These are phyloP conservation scores for Bipolaris oryzae DNA, from an alignment of 2,329 filamentous ascomycete species.

Conservation along the genomic window DNA sequence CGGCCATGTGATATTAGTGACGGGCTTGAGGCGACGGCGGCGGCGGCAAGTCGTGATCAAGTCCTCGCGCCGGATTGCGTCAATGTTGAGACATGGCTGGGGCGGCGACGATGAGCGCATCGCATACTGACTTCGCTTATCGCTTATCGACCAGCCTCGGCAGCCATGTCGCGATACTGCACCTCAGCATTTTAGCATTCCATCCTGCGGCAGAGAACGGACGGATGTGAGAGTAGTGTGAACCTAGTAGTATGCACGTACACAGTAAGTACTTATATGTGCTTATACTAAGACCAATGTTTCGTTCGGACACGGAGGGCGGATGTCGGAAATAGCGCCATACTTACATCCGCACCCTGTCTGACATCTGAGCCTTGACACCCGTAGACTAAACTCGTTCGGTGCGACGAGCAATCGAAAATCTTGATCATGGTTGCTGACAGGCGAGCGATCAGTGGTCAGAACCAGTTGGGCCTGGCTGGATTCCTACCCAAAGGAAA, in stretches of 20 bases:
- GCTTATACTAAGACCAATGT: neutral
- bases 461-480: neutral
- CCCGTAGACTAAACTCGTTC: neutral
- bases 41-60: neutral
- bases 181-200: neutral
- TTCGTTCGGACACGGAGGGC: neutral
- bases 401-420: neutral
- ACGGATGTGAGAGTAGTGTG: too few species aligned
- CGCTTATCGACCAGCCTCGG: conserved; percentile 24
- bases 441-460: neutral
- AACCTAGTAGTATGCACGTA: too few species aligned
- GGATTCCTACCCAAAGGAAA: conserved; percentile 22
- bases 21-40: conserved; percentile 4
- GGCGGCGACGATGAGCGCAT: conserved; percentile 19
- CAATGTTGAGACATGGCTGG: conserved; percentile 13
- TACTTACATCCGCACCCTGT: neutral
- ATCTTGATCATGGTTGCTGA: neutral
- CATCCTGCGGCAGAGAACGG: neutral
- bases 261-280: neutral
- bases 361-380: neutral
- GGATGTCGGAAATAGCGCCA: neutral
- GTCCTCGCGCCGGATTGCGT: conserved; percentile 20
- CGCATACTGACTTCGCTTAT: conserved; percentile 17
- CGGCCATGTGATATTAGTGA: neutral
- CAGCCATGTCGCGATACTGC: conserved; percentile 15